Evolutionary conservation across 2,329 filamentous ascomycete genomes (phyloP).

Genomic region (Stagonosporopsis cucurbitacearum): DNA sequence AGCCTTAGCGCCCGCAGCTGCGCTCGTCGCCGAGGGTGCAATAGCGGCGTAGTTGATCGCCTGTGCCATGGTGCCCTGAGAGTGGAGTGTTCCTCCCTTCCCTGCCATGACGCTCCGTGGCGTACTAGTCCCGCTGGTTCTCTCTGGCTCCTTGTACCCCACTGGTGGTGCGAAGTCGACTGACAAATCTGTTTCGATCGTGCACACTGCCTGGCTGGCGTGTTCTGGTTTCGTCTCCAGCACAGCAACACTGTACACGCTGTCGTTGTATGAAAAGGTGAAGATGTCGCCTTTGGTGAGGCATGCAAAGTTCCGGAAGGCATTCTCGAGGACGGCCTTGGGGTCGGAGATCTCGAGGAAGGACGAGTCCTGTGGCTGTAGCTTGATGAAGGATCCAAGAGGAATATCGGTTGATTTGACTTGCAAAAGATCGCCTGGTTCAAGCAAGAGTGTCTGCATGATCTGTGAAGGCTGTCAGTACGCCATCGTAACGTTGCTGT

Average conservation of each 20-base stretch:
- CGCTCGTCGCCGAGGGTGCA: slow-evolving; percentile 74
- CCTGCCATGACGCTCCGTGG: slow-evolving; percentile 73
- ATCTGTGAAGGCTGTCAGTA: slow-evolving; percentile 63
- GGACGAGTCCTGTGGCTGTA: slow-evolving; percentile 89
- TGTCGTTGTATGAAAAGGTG: slow-evolving; percentile 96
- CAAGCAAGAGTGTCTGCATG: slow-evolving; percentile 89
- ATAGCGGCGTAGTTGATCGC: slow-evolving; percentile 97
- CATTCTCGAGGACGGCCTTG: slow-evolving; percentile 95
- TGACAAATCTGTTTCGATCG: slow-evolving; percentile 94
- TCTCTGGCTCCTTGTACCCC: slow-evolving; percentile 89
- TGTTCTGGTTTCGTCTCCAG: slow-evolving; percentile 89
- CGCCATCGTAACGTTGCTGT: not conserved
- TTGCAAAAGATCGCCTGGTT: slow-evolving; percentile 92
- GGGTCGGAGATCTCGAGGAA: slow-evolving; percentile 98
- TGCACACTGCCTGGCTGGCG: slow-evolving; percentile 84
- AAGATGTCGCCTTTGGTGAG: slow-evolving; percentile 94
- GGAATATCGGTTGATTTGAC: slow-evolving; percentile 94
- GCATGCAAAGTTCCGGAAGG: slow-evolving; percentile 93
- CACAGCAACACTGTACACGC: slow-evolving; percentile 90
- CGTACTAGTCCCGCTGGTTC: slow-evolving; percentile 82
- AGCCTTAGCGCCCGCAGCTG: slow-evolving; percentile 66
- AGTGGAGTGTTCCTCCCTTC: slow-evolving; percentile 76
- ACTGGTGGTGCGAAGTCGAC: slow-evolving; percentile 95
- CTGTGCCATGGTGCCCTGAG: slow-evolving; percentile 92
- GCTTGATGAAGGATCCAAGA: slow-evolving; percentile 89